These are phyloP conservation scores for Ceratocystis destructans DNA, from an alignment of 2,329 filamentous ascomycete genomes.

Conservation along the genomic window DNA sequence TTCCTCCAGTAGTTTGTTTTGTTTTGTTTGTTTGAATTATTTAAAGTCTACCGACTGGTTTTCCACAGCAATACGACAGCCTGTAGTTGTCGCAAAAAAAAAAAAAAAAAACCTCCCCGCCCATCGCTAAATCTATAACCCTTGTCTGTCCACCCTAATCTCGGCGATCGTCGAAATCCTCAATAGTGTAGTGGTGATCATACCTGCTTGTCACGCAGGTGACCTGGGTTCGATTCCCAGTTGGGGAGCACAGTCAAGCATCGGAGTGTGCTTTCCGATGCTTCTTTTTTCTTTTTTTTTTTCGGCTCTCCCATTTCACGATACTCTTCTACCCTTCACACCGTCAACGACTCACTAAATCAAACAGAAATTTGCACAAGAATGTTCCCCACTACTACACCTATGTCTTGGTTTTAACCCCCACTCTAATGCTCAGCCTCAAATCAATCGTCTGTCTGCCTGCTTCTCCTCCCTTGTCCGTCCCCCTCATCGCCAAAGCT, in stretches of 20 bases:
- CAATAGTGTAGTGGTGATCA: conserved; percentile 7
- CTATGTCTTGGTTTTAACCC: neutral
- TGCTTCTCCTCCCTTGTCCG: neutral
- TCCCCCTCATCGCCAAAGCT: neutral
- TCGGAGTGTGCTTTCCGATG: no score
- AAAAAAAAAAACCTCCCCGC: no score
- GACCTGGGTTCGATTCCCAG: conserved; percentile 5
- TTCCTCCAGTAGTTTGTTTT: no score
- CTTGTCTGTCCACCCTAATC: neutral
- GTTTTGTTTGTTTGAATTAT: no score
- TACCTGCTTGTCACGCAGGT: conserved; percentile 10
- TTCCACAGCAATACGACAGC: no score
- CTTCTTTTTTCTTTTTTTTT: neutral
- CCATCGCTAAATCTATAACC: neutral
- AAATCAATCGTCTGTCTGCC: neutral
- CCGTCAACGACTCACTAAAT: neutral
- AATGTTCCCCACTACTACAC: neutral
- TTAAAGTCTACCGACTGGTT: no score
- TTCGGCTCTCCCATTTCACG: neutral
- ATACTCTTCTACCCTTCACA: neutral
- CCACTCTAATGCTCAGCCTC: neutral
- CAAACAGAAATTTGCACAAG: neutral
- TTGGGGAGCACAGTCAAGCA: neutral
- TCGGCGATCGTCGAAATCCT: neutral
- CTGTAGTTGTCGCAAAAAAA: no score